phyloP scores from a whole-genome alignment of 352 stramenopile genomes.

The Globisporangium camurandrum region DNA sequence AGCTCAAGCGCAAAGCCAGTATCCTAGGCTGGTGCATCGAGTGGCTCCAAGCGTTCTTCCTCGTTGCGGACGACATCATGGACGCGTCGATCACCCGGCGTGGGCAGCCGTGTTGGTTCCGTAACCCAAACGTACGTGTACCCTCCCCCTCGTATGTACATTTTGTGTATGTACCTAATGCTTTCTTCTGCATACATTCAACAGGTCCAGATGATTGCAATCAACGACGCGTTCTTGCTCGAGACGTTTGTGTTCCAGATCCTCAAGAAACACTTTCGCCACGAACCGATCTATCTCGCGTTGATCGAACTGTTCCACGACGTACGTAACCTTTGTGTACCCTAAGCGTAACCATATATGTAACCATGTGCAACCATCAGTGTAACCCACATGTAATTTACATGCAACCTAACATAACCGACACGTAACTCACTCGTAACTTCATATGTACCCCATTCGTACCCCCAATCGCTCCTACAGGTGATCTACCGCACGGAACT shows the following conservation, averaged over 20 bases:
- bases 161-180: no score
- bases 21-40: constrained; percentile 98
- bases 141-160: no score
- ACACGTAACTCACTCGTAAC: no score
- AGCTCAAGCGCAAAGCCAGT: constrained; percentile 80
- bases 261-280: constrained; percentile 84
- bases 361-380: no score
- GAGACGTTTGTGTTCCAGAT: constrained; percentile 91
- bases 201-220: constrained; percentile 90
- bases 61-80: constrained; percentile 99
- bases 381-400: no score
- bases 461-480: no score
- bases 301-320: constrained; percentile 96
- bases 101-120: constrained; percentile 97
- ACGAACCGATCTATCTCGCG: constrained; percentile 83
- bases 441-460: no score
- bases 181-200: no score
- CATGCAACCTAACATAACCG: constrained; percentile 6
- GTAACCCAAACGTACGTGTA: constrained; percentile 41
- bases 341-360: no score
- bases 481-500: constrained; percentile 97
- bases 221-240: constrained; percentile 96
- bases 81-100: constrained; percentile 93
- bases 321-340: constrained; percentile 34
- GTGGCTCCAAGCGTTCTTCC: constrained; percentile 98